Base-by-base conservation (phyloP, 176 grass and related monocot species). In the Eremochloa ophiuroides region DNA sequence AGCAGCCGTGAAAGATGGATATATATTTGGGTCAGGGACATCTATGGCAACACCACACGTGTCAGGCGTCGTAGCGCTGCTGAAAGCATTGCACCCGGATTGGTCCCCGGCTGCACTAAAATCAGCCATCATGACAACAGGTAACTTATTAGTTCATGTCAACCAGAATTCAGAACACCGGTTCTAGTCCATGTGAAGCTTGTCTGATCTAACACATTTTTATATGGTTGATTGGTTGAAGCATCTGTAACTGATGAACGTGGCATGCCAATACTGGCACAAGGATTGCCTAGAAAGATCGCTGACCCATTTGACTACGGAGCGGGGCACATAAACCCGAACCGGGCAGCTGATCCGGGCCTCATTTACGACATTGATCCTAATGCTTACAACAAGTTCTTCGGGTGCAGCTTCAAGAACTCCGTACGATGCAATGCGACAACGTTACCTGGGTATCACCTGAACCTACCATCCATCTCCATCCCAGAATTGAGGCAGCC, bases 271-370 rank as follows among this genome's bases (percentile, higher is more conserved):
- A 82, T 87, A 63, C 23, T 77, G 4, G 85, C 85, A 11, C 63
- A 82, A 51, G 85, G 73, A 23, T 0, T 77, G 12, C 85, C 64
- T 6, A 11, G 53, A 0, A 87, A 87, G 41, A 42, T 77, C 8
- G 85, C 85, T 10, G 80, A 83, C 34, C 85, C 85, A 9, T 87
- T 87, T 5, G 85, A 87, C 63, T 87, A 87, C 0, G 79, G 85
- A 13, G 79, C 72, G 0, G 85, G 85, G 2, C 33, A 82, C 53
- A 61, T 84, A 14, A 58, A 76, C 27, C 82, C 73, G 8, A 84
- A 58, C 37, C 34, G 61, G 4, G 82, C 82, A 18, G 46, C 73
- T 8, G 47, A 76, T 23, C 82, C 82, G 33, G 82, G 82, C 20
- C 82, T 84, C 4, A 59, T 84, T 59, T 84, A 69, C n/a, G 72